phyloP scores from a whole-genome alignment of 2,329 filamentous ascomycete species.

The Camptophora hylomeconis region DNA sequence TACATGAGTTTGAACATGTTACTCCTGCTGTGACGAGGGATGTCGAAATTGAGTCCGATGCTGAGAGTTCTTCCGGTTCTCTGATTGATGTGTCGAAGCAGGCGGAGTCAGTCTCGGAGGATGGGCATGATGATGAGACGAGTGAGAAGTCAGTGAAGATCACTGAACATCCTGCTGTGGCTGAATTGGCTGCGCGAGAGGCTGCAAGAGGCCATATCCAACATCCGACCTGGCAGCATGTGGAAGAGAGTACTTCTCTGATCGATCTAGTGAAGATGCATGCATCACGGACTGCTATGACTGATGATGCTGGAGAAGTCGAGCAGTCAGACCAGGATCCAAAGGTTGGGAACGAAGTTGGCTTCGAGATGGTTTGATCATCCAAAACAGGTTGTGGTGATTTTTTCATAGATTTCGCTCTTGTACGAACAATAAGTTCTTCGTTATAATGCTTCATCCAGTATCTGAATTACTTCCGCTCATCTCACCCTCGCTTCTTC shows the following conservation, averaged over 20 bases:
- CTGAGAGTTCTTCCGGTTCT: too few species aligned
- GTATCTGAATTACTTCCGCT: slow-evolving; percentile 9
- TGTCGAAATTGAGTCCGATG: too few species aligned
- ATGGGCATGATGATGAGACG: slow-evolving; percentile 1
- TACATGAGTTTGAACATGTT: too few species aligned
- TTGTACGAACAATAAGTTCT: slow-evolving; percentile 5
- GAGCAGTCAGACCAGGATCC: neutral
- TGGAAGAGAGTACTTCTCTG: slow-evolving; percentile 9
- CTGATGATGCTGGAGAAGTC: neutral
- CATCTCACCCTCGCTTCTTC: slow-evolving; percentile 3
- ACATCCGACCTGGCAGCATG: slow-evolving; percentile 14
- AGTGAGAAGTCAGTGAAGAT: too few species aligned
- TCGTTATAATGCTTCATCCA: slow-evolving; percentile 10
- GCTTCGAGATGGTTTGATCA: slow-evolving; percentile 2
- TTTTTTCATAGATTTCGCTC: too few species aligned
- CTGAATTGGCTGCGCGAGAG: slow-evolving; percentile 1
- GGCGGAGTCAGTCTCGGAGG: slow-evolving; percentile 1
- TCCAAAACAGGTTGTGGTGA: too few species aligned
- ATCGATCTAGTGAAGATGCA: slow-evolving; percentile 15
- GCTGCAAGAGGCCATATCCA: slow-evolving; percentile 4
- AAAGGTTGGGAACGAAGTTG: neutral
- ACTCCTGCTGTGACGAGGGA: too few species aligned
- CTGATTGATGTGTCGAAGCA: too few species aligned
- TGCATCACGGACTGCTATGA: slow-evolving; percentile 3
- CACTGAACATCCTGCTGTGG: slow-evolving; percentile 4